Base-by-base conservation (phyloP, 345 rosid species). In the Anastatica hierochuntica region DNA sequence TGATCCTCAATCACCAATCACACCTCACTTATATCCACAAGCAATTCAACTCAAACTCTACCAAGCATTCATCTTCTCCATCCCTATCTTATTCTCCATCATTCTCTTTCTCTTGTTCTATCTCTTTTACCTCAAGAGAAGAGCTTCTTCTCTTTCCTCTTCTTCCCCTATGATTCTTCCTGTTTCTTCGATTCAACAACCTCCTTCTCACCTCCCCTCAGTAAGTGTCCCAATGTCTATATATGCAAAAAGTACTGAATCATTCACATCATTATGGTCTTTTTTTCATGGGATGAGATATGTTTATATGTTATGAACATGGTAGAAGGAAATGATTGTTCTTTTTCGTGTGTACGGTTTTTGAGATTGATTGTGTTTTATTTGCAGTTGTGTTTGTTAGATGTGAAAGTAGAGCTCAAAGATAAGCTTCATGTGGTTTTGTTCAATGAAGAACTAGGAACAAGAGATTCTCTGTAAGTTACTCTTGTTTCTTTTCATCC, bases 31-130 rank as follows among this genome's bases (percentile, higher is more conserved):
- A 15, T 90, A 90, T 56, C 82, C 94, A 49, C 85, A 81, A 70
- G 94, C 78, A 27, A 68, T 90, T 66, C 96, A 90, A 69, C 85
- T 90, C 7, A 90, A 84, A 63, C 90, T 90, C 26, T 90, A 87
- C 62, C 96, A 87, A 63, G 96, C 96, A 47, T 90, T 90, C 78
- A 90, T 90, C 51, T 90, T 90, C 71, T 90, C 98, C 41, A 87
- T 90, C 58, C 98, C 98, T 3, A 77, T 90, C 37, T 89, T 90
- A 21, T 90, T 90, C 63, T 87, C 96, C 15, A 78, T 90, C 47
- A 90, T 90, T 62, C 95, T 90, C 47, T 76, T 84, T 47, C 72
- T 90, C 3, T 66, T 90, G 69, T 90, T 90, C 68, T 90, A 90
- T 69, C 76, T 90, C 72, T 90, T 90, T 68, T 90, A 87, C 63